phyloP scores from a whole-genome alignment of 306 rosid species.

The Cicer bijugum region DNA sequence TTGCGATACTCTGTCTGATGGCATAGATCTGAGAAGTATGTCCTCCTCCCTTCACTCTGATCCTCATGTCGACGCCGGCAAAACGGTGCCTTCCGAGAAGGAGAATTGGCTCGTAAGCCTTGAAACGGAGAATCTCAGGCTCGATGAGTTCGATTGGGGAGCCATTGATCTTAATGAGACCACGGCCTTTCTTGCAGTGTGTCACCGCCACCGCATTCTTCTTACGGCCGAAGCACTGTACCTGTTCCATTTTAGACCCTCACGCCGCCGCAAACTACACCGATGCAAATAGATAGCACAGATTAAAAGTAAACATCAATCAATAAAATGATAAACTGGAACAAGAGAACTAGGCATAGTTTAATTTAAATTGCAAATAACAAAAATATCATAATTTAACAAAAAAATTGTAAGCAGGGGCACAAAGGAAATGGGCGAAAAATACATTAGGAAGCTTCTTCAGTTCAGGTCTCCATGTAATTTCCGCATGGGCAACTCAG shows the following conservation, averaged over 20 bases:
- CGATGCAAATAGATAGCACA: neutral
- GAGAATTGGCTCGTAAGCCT: constrained; percentile 80
- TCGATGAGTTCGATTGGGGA: constrained; percentile 74
- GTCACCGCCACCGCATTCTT: constrained; percentile 90
- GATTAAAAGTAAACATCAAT: neutral
- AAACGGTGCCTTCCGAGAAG: constrained; percentile 78
- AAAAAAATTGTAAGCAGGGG: neutral
- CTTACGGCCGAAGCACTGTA: constrained; percentile 84
- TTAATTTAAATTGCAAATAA: neutral
- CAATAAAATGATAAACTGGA: neutral
- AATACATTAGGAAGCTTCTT: constrained; percentile 44
- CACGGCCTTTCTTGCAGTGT: constrained; percentile 78
- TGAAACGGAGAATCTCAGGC: constrained; percentile 89
- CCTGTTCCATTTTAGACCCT: constrained; percentile 51
- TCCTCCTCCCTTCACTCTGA: constrained; percentile 81
- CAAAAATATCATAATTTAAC: neutral
- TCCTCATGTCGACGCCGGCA: constrained; percentile 76
- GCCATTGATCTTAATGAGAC: constrained; percentile 83
- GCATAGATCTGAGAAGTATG: constrained; percentile 58
- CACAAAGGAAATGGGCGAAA: neutral
- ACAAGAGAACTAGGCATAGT: neutral
- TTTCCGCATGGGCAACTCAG: constrained; percentile 52
- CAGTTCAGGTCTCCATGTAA: constrained; percentile 65
- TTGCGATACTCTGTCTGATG: constrained; percentile 83
- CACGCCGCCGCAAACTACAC: neutral